Percentiles rank a stretch among this genome's conserved stretches.
Evolutionary conservation across 108 stramenopile species (phyloP).

Genomic region (Skeletonema marinoi): DNA sequence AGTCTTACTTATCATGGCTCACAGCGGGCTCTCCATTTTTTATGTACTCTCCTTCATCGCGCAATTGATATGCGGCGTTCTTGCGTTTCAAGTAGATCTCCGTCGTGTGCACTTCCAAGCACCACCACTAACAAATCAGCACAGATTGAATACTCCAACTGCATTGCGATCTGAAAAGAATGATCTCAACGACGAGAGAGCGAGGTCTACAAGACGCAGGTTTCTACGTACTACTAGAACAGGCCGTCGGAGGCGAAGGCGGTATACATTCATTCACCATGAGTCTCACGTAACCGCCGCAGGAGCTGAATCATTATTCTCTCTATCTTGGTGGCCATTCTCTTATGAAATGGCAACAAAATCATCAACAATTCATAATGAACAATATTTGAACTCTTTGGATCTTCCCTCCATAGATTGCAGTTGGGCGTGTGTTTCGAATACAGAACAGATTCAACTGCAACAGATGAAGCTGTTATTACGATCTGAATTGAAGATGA

Average conservation of each 20-base stretch:
- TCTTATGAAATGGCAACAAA: background rate
- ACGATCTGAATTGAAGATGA: background rate
- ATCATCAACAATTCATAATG: background rate
- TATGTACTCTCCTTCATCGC: background rate
- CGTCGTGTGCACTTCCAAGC: background rate
- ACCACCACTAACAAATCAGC: background rate
- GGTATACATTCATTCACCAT: background rate
- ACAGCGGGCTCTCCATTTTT: background rate
- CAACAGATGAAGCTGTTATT: slow-evolving; percentile 9
- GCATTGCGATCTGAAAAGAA: background rate
- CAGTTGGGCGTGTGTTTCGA: slow-evolving; percentile 14
- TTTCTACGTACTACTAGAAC: background rate
- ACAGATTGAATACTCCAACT: background rate
- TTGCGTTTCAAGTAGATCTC: background rate
- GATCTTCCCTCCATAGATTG: slow-evolving; percentile 15
- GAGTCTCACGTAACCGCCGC: slow-evolving; percentile 6
- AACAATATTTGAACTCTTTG: background rate
- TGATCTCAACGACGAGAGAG: background rate
- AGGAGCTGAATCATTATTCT: slow-evolving; percentile 8
- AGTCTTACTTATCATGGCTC: background rate
- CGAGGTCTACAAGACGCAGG: background rate
- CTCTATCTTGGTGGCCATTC: slow-evolving; percentile 8
- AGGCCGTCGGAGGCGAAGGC: background rate
- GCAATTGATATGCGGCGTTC: background rate
- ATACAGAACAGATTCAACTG: background rate